Base-by-base conservation (phyloP, 2,329 filamentous ascomycete genomes). In the Penicillium sp. region DNA sequence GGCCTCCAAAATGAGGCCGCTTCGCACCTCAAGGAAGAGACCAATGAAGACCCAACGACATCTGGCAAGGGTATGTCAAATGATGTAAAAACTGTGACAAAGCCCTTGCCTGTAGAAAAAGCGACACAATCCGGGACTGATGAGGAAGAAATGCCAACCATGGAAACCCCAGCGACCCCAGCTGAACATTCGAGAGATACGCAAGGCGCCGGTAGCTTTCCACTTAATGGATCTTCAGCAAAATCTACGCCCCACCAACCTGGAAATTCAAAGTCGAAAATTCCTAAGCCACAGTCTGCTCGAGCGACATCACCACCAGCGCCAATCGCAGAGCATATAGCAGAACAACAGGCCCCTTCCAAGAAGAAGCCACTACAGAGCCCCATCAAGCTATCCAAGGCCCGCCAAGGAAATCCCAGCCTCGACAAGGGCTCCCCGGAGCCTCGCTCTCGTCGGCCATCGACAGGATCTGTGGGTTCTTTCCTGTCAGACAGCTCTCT, bases 381-480 rank as follows among this genome's bases (percentile, higher is more conserved):
- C 23, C 70, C 70, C 2, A 71, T 70, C 11, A 72, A 70, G 46
- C 62, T 73, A 12, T 66, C 64, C 15, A 70, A 68, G 46, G 37
- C 27, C 7, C 65, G 66, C 12, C 55, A 63, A 23, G 61, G 51
- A 11, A 65, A 59, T 20, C 37, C 65, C 18, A 57, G 61, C 50
- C 56, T 66, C 1, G 61, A 65, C 9, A 63, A 66, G 40, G 53
- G 61, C 11, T 35, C 53, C 7, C 47, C 43, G 9, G 64, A 57
- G n/a, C 43, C 54, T 29, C 65, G 54, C 23, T 56, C 50, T 51
- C 66, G 70, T 50, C 65, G 63, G 48, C 54, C 62, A 26, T 72
- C 72, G 12, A 65, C 58, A 22, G 67, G 57, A n/a, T 73, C 72
- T 27, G 59, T 66, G 4, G 67, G 58, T 14, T 72, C 69, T 29